A percentile compares a stretch with the other conserved stretches of the same genome.
Conservation (phyloP, 2,329 filamentous ascomycete species). For the Magnaporthiopsis poae region DNA sequence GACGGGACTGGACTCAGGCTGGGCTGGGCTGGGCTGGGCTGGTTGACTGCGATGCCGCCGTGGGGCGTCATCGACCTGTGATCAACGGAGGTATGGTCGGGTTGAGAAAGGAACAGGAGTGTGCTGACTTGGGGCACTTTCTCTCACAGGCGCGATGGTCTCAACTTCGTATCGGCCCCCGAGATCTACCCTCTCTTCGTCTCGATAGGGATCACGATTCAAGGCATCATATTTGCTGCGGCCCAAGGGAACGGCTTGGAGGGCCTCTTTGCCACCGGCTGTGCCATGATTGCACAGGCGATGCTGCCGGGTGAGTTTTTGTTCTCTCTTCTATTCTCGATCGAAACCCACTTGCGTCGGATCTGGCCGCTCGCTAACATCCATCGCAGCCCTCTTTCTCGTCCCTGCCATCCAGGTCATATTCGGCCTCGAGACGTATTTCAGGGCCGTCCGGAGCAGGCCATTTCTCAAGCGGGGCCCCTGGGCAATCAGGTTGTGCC, state of each 20-base stretch:
- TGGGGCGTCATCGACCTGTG: background rate
- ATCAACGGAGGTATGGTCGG: background rate
- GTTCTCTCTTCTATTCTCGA: background rate
- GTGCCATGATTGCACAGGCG: slow-evolving; percentile 43
- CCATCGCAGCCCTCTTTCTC: slow-evolving; percentile 34
- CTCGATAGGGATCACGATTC: slow-evolving; percentile 46
- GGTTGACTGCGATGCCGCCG: background rate
- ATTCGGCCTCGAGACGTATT: slow-evolving; percentile 52
- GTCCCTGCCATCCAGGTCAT: slow-evolving; percentile 56
- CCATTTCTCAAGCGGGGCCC: slow-evolving; percentile 50
- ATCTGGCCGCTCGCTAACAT: background rate
- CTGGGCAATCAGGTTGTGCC: slow-evolving; percentile 51
- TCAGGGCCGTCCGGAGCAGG: slow-evolving; percentile 42
- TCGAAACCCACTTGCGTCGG: background rate
- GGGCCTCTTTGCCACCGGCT: slow-evolving; percentile 40
- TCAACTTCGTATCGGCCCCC: slow-evolving; percentile 32
- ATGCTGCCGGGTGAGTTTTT: slow-evolving; percentile 47
- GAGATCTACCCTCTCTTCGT: slow-evolving; percentile 48
- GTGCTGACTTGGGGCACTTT: slow-evolving; percentile 2
- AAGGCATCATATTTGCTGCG: slow-evolving; percentile 47
- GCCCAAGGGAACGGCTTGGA: slow-evolving; percentile 47
- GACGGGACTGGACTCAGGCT: too few relatives aligned
- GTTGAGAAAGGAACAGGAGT: background rate
- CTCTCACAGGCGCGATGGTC: slow-evolving; percentile 4
- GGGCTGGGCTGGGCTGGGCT: slow-evolving; percentile 4